Conservation (phyloP, 2,329 filamentous ascomycete species). For the Alternaria sp. region DNA sequence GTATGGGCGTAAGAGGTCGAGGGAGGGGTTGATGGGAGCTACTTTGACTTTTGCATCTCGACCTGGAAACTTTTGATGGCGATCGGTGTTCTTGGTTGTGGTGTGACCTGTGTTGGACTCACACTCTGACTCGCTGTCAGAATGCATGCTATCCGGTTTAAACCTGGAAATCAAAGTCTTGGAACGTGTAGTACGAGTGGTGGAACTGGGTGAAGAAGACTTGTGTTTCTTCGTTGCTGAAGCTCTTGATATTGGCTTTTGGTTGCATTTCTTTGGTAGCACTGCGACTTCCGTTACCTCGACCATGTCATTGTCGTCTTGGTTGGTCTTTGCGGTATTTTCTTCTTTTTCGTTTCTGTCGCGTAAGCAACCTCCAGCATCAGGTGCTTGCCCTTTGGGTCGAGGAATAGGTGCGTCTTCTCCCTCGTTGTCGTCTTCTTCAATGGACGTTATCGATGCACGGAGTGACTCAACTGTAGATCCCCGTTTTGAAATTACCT, state of each 20-base stretch:
- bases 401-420: not conserved
- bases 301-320: conserved; percentile 3
- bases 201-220: not conserved
- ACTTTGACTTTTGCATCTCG: not conserved
- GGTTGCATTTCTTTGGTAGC: not conserved
- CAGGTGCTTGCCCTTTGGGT: not conserved
- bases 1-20: conserved; percentile 4
- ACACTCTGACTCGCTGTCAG: not conserved
- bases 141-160: not conserved
- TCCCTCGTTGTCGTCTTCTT: not conserved
- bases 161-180: not conserved
- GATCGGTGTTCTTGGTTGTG: not conserved
- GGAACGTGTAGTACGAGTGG: not conserved
- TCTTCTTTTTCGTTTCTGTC: not conserved
- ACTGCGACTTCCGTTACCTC: not conserved
- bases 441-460: not conserved
- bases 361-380: not conserved
- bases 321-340: not conserved
- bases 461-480: conserved; percentile 3
- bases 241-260: not conserved
- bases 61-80: not conserved
- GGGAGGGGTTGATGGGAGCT: not conserved
- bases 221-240: not conserved
- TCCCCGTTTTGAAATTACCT: not conserved
- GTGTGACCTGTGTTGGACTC: not conserved